Conservation (phyloP, 1,139 yeast genomes). For the Yamadazyma aaseri region DNA sequence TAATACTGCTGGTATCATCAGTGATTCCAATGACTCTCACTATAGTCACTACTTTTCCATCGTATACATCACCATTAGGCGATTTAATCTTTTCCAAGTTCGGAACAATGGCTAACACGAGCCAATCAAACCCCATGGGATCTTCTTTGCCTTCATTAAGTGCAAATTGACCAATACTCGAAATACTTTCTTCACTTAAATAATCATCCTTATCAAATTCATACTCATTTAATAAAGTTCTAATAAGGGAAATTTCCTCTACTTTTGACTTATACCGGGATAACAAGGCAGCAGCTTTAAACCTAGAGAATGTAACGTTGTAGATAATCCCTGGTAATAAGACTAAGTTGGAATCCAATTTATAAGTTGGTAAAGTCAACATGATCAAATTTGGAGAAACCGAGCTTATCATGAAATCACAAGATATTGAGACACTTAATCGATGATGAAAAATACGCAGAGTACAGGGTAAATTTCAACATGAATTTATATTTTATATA, state of each 20-base stretch:
- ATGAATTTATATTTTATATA: too few species aligned
- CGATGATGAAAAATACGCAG: too few species aligned
- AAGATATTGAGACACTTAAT: neutral
- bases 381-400: conserved; percentile 7
- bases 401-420: conserved; percentile 2
- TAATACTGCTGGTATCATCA: conserved; percentile 45
- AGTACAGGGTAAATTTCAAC: too few species aligned
- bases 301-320: conserved; percentile 50
- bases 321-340: conserved; percentile 62
- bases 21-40: conserved; percentile 46
- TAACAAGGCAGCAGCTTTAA: conserved; percentile 49
- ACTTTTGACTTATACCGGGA: conserved; percentile 34
- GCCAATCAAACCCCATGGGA: conserved; percentile 31
- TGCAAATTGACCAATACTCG: conserved; percentile 31
- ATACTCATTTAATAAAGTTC: conserved; percentile 33
- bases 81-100: conserved; percentile 37
- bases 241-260: conserved; percentile 29
- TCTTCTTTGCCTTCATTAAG: conserved; percentile 19
- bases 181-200: conserved; percentile 25
- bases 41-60: conserved; percentile 33
- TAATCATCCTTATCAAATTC: conserved; percentile 27
- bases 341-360: conserved; percentile 46
- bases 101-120: conserved; percentile 41
- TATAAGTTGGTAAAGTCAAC: conserved; percentile 37
- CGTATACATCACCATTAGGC: conserved; percentile 21